A percentile compares a stretch with the other conserved stretches of the same genome.
Evolutionary conservation across 192 early-diverging fungal genomes (phyloP).

Genomic region (Podila epicladia): DNA sequence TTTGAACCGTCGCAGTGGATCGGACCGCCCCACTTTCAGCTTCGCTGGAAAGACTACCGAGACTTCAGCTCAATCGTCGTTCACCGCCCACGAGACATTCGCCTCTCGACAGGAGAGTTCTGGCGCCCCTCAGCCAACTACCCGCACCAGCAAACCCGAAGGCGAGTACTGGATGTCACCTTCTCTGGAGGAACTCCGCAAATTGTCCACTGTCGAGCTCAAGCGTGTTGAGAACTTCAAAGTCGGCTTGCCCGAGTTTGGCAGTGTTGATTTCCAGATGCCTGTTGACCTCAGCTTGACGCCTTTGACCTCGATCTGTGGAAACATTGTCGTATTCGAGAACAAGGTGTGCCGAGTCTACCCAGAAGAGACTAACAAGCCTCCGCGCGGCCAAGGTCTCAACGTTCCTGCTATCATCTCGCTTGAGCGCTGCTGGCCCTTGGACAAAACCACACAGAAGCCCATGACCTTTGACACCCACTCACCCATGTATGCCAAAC

Average conservation of each 20-base stretch:
- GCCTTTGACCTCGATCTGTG: conserved; percentile 70
- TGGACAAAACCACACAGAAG: conserved; percentile 79
- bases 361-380: conserved; percentile 81
- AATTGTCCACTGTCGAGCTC: conserved; percentile 75
- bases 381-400: conserved; percentile 84
- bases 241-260: conserved; percentile 74
- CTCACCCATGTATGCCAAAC: conserved; percentile 75
- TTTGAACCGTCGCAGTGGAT: conserved; percentile 1
- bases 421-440: conserved; percentile 84
- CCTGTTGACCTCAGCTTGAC: conserved; percentile 86
- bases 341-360: conserved; percentile 81
- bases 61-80: background rate
- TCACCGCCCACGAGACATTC: background rate
- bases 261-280: conserved; percentile 79
- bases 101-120: conserved; percentile 3
- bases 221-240: conserved; percentile 77
- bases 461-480: conserved; percentile 68
- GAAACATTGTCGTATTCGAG: conserved; percentile 79
- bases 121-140: background rate
- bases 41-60: background rate
- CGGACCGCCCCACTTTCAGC: conserved; percentile 14
- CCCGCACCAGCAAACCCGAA: conserved; percentile 20
- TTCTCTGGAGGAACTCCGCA: conserved; percentile 72
- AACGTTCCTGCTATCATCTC: conserved; percentile 88
- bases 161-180: conserved; percentile 84